Evolutionary conservation across 306 rosid species (phyloP), one percentile per base, ranked within the genome.

Genomic region (Acacia acuminata): DNA sequence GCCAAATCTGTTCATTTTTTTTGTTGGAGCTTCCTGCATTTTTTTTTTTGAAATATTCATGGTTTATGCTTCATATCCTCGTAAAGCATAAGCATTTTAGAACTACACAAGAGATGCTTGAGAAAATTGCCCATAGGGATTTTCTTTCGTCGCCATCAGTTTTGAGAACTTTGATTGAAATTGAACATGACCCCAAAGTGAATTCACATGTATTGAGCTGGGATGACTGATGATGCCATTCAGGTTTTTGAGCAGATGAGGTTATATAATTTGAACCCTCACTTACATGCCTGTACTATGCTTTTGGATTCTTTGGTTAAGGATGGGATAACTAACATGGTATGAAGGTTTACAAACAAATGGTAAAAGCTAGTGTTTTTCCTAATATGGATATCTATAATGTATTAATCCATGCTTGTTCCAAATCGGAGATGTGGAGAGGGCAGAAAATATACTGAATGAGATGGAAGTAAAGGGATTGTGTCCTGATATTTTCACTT

Each of bases 171-270:
- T 81, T 95, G 87, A 89, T 77, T 47, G 83, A 80, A 69, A 83
- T 50, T 75, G 88, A 79, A 24, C 85, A 86, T 64, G 90, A 89
- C 85, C 83, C 81, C 1, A 92, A 90, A 80, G 92, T 85, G 61
- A 90, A 87, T 87, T 87, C 97, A 0, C 98, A 95, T 27, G 85
- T 95, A 75, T 87, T 95, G 90, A 95, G 98, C 75, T 93, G 97
- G 98, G 92, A 82, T 87, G 97, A 85, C 84, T 78, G 88, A 87
- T 27, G 97, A 93, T 58, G 97, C 98, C 55, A 69, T 90, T 77
- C 94, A 91, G 76, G 98, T 95, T 75, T 86, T 93, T 50, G 98
- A 88, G 84, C 90, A 85, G 77, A 93, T 95, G 97, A 88, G 88
- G 84, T 69, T 84, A 20, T 88, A 42, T 84, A 79, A 90, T 10